phyloP scores from a whole-genome alignment of 2,329 filamentous ascomycete genomes.

The Neofusicoccum kwambonambiense region DNA sequence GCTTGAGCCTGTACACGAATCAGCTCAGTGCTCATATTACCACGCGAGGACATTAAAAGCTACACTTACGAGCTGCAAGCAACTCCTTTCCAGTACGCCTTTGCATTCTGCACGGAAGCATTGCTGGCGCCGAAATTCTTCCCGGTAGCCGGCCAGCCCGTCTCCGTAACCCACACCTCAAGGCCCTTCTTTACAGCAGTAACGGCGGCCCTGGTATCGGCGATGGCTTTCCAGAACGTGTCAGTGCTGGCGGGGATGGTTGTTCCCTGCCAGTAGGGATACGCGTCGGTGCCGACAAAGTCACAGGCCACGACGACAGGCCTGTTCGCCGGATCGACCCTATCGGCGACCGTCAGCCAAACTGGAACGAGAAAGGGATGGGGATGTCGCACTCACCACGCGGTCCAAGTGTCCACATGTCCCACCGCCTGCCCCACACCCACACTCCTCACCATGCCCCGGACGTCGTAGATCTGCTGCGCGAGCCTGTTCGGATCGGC shows the following conservation, averaged over 20 bases:
- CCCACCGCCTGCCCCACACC: conserved; percentile 25
- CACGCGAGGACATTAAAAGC: background rate
- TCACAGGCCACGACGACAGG: conserved; percentile 36
- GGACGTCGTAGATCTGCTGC: conserved; percentile 30
- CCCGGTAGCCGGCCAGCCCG: conserved; percentile 15
- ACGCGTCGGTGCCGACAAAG: conserved; percentile 38
- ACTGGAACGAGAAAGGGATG: conserved; percentile 30
- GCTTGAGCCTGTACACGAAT: conserved; percentile 52
- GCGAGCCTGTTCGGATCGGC: conserved; percentile 15
- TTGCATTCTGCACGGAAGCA: conserved; percentile 8
- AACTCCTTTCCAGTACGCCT: conserved; percentile 19
- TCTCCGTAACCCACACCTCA: conserved; percentile 39
- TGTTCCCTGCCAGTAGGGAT: conserved; percentile 38
- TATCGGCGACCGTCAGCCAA: conserved; percentile 75
- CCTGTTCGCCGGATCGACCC: conserved; percentile 46
- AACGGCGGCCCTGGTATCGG: conserved; percentile 30
- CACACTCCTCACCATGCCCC: conserved; percentile 22
- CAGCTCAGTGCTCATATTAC: conserved; percentile 16
- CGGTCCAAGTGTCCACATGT: conserved; percentile 40
- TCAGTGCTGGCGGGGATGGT: conserved; percentile 32
- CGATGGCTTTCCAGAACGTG: conserved; percentile 30
- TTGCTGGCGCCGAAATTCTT: conserved; percentile 6
- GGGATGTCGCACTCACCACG: conserved; percentile 35
- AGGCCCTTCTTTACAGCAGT: conserved; percentile 27
- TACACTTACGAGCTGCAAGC: conserved; percentile 54